Percentiles rank a stretch among this genome's conserved stretches.
phyloP scores from a whole-genome alignment of 2,329 filamentous ascomycete species.

The Grosmannia huntii region DNA sequence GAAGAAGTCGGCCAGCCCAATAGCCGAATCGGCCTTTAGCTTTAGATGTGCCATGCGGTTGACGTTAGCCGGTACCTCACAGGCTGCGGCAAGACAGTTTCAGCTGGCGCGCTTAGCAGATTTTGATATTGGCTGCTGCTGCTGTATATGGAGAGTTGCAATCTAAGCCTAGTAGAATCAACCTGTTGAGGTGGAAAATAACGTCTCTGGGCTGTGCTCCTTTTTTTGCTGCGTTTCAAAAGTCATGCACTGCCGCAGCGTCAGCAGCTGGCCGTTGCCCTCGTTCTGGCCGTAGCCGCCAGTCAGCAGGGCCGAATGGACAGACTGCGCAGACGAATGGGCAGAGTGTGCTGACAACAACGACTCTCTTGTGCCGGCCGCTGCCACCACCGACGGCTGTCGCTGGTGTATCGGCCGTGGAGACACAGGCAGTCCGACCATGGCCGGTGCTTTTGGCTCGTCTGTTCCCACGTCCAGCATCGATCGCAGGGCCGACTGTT shows the following conservation, averaged over 20 bases:
- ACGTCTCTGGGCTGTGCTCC: no score
- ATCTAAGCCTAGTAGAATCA: no score
- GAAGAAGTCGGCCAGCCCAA: conserved; percentile 42
- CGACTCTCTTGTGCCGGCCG: background rate
- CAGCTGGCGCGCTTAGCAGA: no score
- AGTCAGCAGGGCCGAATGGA: background rate
- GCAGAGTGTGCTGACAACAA: background rate
- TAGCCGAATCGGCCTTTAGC: conserved; percentile 40
- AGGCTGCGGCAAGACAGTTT: no score
- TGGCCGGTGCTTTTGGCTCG: background rate
- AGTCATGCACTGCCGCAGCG: conserved; percentile 54
- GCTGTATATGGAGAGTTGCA: no score
- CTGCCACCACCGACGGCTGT: background rate
- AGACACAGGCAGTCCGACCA: background rate
- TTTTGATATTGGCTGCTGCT: no score
- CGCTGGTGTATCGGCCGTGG: background rate
- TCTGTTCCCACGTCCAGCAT: conserved; percentile 9
- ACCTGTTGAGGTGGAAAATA: no score
- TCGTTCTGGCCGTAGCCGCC: background rate
- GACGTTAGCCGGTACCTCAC: no score
- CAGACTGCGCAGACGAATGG: background rate
- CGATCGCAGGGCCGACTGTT: conserved; percentile 7
- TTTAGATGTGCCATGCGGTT: no score
- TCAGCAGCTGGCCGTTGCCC: conserved; percentile 16
- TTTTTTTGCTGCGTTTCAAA: conserved; percentile 51